Evolutionary conservation across 352 stramenopile species (phyloP).

Genomic region (Stramenopiles sp.): DNA sequence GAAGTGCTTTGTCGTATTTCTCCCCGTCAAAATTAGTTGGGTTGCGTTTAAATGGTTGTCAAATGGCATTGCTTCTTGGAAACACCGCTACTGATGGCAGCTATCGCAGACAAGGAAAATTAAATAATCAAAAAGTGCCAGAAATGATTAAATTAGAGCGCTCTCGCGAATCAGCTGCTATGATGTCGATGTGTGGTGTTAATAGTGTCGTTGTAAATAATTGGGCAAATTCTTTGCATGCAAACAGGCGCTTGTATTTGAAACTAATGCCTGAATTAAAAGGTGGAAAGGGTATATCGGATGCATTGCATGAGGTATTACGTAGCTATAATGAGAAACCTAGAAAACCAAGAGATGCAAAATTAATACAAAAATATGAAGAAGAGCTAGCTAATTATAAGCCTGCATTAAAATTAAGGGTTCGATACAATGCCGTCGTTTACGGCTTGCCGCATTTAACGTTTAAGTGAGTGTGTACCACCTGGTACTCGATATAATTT

Average conservation of each 20-base stretch:
- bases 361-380: no score
- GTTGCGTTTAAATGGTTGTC: slow-evolving; percentile 24
- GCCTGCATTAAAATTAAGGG: slow-evolving; percentile 32
- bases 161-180: slow-evolving; percentile 32
- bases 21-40: not conserved
- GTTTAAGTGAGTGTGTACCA: no score
- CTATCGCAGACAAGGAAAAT: slow-evolving; percentile 50
- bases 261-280: not conserved
- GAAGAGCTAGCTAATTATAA: no score
- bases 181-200: slow-evolving; percentile 47
- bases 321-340: not conserved
- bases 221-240: slow-evolving; percentile 47
- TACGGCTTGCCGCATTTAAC: slow-evolving; percentile 48
- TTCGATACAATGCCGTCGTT: slow-evolving; percentile 40
- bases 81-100: slow-evolving; percentile 48
- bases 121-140: slow-evolving; percentile 45
- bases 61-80: slow-evolving; percentile 43
- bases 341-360: not conserved
- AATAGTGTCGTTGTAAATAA: slow-evolving; percentile 50
- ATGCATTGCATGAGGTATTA: not conserved
- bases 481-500: no score
- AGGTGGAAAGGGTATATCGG: not conserved
- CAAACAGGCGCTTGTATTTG: slow-evolving; percentile 22
- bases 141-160: slow-evolving; percentile 42
- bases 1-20: not conserved